Evolutionary conservation across 768 basidiomycete genomes (phyloP), one percentile per base, ranked within the genome.

Genomic region (Boletus reticulatus): DNA sequence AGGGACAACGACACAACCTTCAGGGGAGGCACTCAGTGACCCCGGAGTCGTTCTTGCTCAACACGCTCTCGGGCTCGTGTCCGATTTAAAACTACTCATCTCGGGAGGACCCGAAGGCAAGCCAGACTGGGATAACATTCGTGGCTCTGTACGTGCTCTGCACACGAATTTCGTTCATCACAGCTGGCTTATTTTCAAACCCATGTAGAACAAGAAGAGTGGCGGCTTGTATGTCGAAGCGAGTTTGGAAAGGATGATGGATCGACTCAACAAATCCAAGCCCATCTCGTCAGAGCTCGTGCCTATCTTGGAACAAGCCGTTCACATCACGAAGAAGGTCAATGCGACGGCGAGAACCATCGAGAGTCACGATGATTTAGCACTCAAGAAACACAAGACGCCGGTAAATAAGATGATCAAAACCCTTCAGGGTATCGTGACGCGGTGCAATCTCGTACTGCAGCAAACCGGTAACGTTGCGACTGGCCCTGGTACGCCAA

Each of bases 361-460:
- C 2, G 49, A 51, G 13, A 45, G 53, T 19, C 20, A 46, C 1
- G 34, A 60, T 1, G 57, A 60, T 19, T n/a, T 4, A 22, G 51
- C 24, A 17, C 38, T 61, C 19, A 19, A 46, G 29, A 56, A 61
- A 27, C 38, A 55, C 38, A 48, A 55, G 36, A 17, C 51, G 1
- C 42, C 16, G 24, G 54, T 62, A 6, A 53, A 62, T 13, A 50
- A 38, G 52, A 62, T 62, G 61, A 62, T 53, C 20, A 52, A 55
- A 6, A 27, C 43, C 16, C 51, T 62, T 16, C 56, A 51, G 22
- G 48, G 29, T 14, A 56, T 59, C n/a, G 62, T 62, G n/a, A 62
- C 62, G 12, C 60, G 48, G 38, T 62, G 62, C 39, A 62, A 62
- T 34, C 61, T 62, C 20, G 56, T 62, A 42, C 50, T 62, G 12